A percentile compares a stretch with the other conserved stretches of the same genome.
phyloP scores from a whole-genome alignment of 305 asterid genomes.

The Fraxinus sp. region DNA sequence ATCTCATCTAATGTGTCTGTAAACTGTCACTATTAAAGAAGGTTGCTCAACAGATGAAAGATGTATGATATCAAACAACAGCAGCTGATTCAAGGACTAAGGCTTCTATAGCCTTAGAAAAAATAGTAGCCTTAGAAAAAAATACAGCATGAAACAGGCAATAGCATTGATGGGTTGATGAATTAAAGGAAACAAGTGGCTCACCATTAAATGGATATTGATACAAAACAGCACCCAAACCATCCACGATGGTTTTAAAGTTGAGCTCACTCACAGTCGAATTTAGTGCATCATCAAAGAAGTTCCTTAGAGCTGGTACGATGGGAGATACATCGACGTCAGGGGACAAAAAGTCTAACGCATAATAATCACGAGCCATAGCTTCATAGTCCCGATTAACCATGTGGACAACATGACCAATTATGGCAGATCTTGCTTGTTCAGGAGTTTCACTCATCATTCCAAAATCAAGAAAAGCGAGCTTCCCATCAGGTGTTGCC shows the following conservation, averaged over 20 bases:
- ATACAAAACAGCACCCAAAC: constrained; percentile 87
- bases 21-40: background rate
- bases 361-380: constrained; percentile 99
- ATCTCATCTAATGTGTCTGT: background rate
- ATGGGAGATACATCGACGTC: constrained; percentile 95
- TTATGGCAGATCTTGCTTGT: constrained; percentile 92
- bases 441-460: constrained; percentile 99
- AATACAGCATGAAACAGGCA: constrained; percentile 6
- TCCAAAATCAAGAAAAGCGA: constrained; percentile 98
- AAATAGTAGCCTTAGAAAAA: constrained; percentile 14
- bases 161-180: constrained; percentile 1
- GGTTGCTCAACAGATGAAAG: background rate
- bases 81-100: background rate
- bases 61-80: background rate
- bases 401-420: constrained; percentile 99
- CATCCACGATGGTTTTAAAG: constrained; percentile 93
- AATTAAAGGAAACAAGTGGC: constrained; percentile 29
- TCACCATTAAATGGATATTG: constrained; percentile 92
- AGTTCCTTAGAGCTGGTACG: constrained; percentile 79
- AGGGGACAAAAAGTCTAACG: constrained; percentile 86
- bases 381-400: constrained; percentile 99
- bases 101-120: constrained; percentile 21
- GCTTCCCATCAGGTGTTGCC: constrained; percentile 97
- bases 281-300: constrained; percentile 91
- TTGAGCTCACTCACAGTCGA: constrained; percentile 95